Conservation (phyloP, 345 rosid species). For the Pistacia vera region DNA sequence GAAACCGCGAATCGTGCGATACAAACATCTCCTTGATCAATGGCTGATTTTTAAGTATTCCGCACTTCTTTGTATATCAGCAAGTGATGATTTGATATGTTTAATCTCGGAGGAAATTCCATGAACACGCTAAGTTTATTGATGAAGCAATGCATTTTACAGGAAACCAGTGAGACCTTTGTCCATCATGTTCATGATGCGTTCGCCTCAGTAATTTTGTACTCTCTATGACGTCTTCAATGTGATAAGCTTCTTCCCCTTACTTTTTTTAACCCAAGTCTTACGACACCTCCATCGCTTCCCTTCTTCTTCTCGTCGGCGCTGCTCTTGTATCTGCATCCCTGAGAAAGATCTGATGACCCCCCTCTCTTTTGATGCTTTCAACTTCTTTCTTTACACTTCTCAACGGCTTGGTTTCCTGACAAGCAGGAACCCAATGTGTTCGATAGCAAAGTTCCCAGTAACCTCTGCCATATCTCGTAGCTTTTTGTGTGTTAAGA, state of each 20-base stretch:
- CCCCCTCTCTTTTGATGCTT: constrained; percentile 8
- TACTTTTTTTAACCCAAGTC: too few relatives aligned
- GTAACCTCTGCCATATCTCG: too few relatives aligned
- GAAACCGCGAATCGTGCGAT: constrained; percentile 1
- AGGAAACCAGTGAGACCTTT: neutral
- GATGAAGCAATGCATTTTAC: neutral
- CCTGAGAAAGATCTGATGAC: constrained; percentile 13
- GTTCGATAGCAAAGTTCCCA: neutral
- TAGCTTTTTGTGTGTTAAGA: too few relatives aligned
- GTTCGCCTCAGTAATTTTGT: constrained; percentile 2
- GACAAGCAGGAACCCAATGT: neutral
- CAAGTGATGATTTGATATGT: constrained; percentile 2
- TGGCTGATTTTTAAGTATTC: constrained; percentile 4
- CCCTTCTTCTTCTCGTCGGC: neutral
- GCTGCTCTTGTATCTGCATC: constrained; percentile 15
- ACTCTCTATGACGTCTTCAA: constrained; percentile 23
- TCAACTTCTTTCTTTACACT: constrained; percentile 10
- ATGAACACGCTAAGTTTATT: neutral
- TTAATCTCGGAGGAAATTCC: constrained; percentile 16
- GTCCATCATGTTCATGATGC: neutral
- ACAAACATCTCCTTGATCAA: neutral
- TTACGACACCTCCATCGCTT: neutral
- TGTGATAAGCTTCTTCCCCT: too few relatives aligned
- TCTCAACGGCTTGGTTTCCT: constrained; percentile 8
- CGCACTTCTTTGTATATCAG: constrained; percentile 14